These are phyloP conservation scores for Colletotrichum scovillei DNA, from an alignment of 2,329 filamentous ascomycete species.

Conservation along the genomic window DNA sequence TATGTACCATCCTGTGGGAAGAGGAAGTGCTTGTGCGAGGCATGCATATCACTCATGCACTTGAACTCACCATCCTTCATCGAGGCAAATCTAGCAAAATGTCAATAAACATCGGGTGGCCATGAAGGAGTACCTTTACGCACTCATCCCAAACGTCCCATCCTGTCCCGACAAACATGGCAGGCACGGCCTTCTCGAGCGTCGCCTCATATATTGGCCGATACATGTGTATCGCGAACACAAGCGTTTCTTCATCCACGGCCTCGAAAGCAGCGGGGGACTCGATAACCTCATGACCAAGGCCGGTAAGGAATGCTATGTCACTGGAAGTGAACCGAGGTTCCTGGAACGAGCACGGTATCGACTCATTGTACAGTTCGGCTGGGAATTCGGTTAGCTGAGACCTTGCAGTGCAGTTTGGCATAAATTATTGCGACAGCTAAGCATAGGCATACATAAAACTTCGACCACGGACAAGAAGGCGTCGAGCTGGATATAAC, in stretches of 20 bases:
- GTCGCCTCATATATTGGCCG: conserved; percentile 63
- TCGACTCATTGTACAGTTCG: conserved; percentile 37
- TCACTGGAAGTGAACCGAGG: conserved; percentile 62
- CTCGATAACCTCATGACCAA: conserved; percentile 64
- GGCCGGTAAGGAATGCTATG: conserved; percentile 61
- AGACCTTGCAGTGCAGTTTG: no score
- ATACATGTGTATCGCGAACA: conserved; percentile 74
- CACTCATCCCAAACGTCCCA: conserved; percentile 64
- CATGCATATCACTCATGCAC: conserved; percentile 47
- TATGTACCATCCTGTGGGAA: conserved; percentile 53
- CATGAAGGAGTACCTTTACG: conserved; percentile 36
- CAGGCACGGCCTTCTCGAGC: conserved; percentile 58
- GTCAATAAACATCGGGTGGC: background rate
- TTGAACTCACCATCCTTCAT: conserved; percentile 41
- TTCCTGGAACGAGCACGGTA: conserved; percentile 65
- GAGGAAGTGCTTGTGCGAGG: conserved; percentile 41
- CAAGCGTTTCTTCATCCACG: conserved; percentile 60
- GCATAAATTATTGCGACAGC: background rate
- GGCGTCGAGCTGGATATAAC: conserved; percentile 64
- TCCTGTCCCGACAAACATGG: conserved; percentile 68
- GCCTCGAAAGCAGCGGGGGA: conserved; percentile 64
- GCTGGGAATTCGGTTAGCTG: conserved; percentile 15
- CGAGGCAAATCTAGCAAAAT: conserved; percentile 9
- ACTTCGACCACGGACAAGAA: conserved; percentile 60
- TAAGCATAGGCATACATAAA: conserved; percentile 54